Evolutionary conservation across 768 basidiomycete genomes (phyloP).

Genomic region (Amanita jacksonii): DNA sequence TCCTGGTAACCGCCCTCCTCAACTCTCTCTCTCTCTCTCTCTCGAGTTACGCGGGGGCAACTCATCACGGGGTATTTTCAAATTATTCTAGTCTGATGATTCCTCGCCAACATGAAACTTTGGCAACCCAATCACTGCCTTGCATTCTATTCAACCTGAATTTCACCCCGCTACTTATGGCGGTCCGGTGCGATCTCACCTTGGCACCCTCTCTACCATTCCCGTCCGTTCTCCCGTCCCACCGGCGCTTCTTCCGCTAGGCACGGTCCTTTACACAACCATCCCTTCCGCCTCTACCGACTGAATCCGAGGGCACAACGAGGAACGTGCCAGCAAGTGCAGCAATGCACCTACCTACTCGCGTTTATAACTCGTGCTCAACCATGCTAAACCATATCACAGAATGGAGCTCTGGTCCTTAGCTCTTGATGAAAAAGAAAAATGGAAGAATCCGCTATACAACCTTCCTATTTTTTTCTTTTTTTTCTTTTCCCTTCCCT

Average conservation of each 20-base stretch:
- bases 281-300: not conserved
- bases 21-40: too few species aligned
- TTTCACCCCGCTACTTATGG: too few species aligned
- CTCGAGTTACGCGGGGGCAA: too few species aligned
- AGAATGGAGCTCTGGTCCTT: not conserved
- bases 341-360: not conserved
- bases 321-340: not conserved
- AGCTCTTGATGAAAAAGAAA: not conserved
- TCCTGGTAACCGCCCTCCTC: too few species aligned
- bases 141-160: not conserved
- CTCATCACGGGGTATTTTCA: too few species aligned
- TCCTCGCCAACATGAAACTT: too few species aligned
- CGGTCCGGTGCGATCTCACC: not conserved
- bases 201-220: too few species aligned
- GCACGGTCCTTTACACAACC: not conserved
- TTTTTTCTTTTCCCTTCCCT: not conserved
- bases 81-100: too few species aligned
- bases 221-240: not conserved
- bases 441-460: not conserved
- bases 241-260: not conserved
- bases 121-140: too few species aligned
- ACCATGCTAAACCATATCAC: not conserved
- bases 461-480: not conserved
- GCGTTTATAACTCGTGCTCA: not conserved
- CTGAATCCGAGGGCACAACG: not conserved